phyloP scores from a whole-genome alignment of 2,329 filamentous ascomycete species.

The Penicillium sp. region DNA sequence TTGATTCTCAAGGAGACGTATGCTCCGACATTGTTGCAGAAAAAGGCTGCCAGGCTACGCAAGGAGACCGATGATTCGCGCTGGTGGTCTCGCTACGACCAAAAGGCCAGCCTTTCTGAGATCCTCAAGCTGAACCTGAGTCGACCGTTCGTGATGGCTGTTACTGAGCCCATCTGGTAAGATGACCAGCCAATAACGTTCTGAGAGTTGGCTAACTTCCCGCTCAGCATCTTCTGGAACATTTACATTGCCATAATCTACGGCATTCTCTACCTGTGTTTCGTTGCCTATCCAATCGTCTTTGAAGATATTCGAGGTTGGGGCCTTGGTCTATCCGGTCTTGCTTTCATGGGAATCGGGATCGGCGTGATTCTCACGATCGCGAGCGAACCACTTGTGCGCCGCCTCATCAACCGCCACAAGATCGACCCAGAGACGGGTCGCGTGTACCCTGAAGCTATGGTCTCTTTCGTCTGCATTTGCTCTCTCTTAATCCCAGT shows the following conservation, averaged over 20 bases:
- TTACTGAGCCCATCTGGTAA: conserved; percentile 81
- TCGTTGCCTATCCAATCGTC: conserved; percentile 85
- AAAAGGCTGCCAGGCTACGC: conserved; percentile 62
- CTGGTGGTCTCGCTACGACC: conserved; percentile 79
- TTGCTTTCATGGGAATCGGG: conserved; percentile 73
- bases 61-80: conserved; percentile 68
- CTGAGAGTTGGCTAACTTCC: not conserved
- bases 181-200: conserved; percentile 11
- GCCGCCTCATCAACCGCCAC: conserved; percentile 74
- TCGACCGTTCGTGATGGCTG: conserved; percentile 72
- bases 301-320: conserved; percentile 75
- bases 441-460: conserved; percentile 72
- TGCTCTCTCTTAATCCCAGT: conserved; percentile 70
- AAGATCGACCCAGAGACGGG: conserved; percentile 72
- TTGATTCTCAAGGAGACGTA: conserved; percentile 71
- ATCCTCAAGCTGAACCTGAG: conserved; percentile 73
- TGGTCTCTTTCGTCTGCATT: conserved; percentile 75
- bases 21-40: conserved; percentile 65
- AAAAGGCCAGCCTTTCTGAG: conserved; percentile 61
- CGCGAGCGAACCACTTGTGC: conserved; percentile 63
- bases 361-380: conserved; percentile 56
- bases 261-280: conserved; percentile 83
- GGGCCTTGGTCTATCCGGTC: conserved; percentile 68
- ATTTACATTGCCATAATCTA: conserved; percentile 74
- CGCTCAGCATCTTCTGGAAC: conserved; percentile 67